Percentiles rank a stretch among this genome's conserved stretches.
phyloP scores from a whole-genome alignment of 164 flowering plant species.

The Vitis cinerea region DNA sequence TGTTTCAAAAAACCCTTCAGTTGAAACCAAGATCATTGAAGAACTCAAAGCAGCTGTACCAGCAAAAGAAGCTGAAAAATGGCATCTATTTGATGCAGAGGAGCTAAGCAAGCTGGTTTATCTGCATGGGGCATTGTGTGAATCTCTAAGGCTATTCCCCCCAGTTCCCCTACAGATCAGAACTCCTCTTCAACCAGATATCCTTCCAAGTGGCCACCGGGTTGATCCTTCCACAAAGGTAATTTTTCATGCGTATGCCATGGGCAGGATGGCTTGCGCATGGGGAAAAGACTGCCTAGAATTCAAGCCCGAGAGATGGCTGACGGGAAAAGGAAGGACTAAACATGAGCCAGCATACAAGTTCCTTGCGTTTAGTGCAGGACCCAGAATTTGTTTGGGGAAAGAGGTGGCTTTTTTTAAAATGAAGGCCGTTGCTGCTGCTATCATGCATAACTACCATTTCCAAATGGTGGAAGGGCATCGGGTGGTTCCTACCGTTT shows the following conservation, averaged over 20 bases:
- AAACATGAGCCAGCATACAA: no score
- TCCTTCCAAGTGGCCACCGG: conserved; percentile 27
- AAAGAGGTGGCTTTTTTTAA: no score
- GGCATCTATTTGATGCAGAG: conserved; percentile 7
- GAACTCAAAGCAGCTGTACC: conserved; percentile 11
- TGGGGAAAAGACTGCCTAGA: no score
- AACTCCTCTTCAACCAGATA: conserved; percentile 11
- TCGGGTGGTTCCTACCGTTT: neutral
- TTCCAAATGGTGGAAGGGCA: conserved; percentile 3
- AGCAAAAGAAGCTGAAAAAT: neutral
- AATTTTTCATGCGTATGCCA: conserved; percentile 13
- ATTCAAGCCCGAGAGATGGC: no score
- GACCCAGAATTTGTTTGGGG: no score
- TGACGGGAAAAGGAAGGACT: no score
- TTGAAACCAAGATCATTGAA: conserved; percentile 20
- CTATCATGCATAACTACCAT: conserved; percentile 9
- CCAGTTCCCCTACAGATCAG: conserved; percentile 17
- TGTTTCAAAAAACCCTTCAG: conserved; percentile 15
- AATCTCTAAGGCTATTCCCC: conserved; percentile 25
- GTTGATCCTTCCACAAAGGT: conserved; percentile 9
- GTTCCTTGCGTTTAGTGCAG: no score
- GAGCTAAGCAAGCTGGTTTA: conserved; percentile 16
- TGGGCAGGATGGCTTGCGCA: conserved; percentile 22
- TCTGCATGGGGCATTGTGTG: conserved; percentile 29
- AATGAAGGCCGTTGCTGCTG: neutral